Evolutionary conservation across 805 yeast genomes (phyloP).

Genomic region (Priceomyces haplophilus): DNA sequence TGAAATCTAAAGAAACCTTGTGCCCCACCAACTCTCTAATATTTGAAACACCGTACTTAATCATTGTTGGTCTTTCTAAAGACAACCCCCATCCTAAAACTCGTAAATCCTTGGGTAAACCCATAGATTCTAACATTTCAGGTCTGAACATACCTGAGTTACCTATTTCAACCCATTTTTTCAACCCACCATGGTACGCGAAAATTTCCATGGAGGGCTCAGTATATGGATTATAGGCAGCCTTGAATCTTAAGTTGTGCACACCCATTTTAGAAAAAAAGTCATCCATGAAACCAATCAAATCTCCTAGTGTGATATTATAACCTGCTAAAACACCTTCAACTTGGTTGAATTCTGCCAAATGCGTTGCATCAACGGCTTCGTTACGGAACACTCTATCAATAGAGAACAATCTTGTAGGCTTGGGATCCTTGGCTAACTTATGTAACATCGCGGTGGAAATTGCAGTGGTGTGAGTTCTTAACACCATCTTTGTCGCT

Average conservation of each 20-base stretch:
- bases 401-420: slow-evolving; percentile 88
- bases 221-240: slow-evolving; percentile 98
- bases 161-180: slow-evolving; percentile 99
- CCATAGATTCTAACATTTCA: slow-evolving; percentile 98
- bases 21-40: slow-evolving; percentile 97
- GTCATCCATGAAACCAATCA: slow-evolving; percentile 97
- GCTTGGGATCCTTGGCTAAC: slow-evolving; percentile 84
- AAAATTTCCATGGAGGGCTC: slow-evolving; percentile 98
- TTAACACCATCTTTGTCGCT: slow-evolving; percentile 83
- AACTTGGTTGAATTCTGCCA: slow-evolving; percentile 98
- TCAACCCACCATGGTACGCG: slow-evolving; percentile 92
- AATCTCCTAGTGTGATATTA: slow-evolving; percentile 89
- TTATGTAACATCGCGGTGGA: slow-evolving; percentile 84
- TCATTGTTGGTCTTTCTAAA: slow-evolving; percentile 98
- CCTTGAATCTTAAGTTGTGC: slow-evolving; percentile 89
- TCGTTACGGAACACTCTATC: slow-evolving; percentile 99
- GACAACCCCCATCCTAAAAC: slow-evolving; percentile 98
- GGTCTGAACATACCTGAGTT: slow-evolving; percentile 99
- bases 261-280: slow-evolving; percentile 98
- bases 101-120: slow-evolving; percentile 88
- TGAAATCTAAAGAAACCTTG: slow-evolving; percentile 90
- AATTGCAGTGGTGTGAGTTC: slow-evolving; percentile 97
- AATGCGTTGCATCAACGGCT: slow-evolving; percentile 98
- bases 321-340: slow-evolving; percentile 99
- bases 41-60: slow-evolving; percentile 91